A percentile compares a stretch with the other conserved stretches of the same genome.
Conservation (phyloP, 1,284 basidiomycete species). For the Phellopilus nigrolimitatus region DNA sequence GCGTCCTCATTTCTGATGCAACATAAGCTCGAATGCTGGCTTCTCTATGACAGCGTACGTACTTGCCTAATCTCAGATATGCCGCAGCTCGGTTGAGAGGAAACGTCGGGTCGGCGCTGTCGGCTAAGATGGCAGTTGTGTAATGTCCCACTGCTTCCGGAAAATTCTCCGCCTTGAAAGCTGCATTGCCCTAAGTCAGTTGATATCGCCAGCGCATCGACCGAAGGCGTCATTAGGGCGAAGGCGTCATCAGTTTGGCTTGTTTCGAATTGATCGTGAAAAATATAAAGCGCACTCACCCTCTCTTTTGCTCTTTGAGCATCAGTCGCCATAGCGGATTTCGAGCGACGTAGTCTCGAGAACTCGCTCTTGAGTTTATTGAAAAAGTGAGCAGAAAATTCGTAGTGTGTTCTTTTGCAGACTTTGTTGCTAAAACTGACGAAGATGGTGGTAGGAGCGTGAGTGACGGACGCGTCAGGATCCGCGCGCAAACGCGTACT, state of each 20-base stretch:
- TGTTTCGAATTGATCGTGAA: neutral
- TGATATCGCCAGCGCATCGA: too few species aligned
- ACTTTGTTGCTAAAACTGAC: too few species aligned
- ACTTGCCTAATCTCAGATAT: constrained; percentile 84
- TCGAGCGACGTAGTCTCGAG: neutral
- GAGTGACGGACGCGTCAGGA: too few species aligned
- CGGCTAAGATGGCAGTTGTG: constrained; percentile 62
- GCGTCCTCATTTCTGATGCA: constrained; percentile 60
- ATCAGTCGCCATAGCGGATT: neutral
- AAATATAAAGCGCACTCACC: neutral
- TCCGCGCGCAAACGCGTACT: too few species aligned
- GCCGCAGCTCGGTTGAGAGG: constrained; percentile 78
- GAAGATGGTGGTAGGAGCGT: too few species aligned
- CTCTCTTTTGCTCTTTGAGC: constrained; percentile 20
- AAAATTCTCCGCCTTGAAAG: constrained; percentile 52
- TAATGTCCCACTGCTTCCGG: constrained; percentile 62
- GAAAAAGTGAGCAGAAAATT: too few species aligned
- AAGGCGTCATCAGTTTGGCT: too few species aligned
- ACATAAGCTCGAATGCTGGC: constrained; percentile 10
- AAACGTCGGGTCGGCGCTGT: constrained; percentile 59
- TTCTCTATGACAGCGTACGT: constrained; percentile 32
- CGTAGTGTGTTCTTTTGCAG: too few species aligned
- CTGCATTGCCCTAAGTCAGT: constrained; percentile 47
- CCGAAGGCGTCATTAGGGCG: too few species aligned
- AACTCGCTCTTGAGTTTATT: too few species aligned